Percentiles rank a stretch among this genome's conserved stretches.
These are phyloP conservation scores for Neurospora discreta DNA, from an alignment of 495 filamentous ascomycete species.

Conservation along the genomic window DNA sequence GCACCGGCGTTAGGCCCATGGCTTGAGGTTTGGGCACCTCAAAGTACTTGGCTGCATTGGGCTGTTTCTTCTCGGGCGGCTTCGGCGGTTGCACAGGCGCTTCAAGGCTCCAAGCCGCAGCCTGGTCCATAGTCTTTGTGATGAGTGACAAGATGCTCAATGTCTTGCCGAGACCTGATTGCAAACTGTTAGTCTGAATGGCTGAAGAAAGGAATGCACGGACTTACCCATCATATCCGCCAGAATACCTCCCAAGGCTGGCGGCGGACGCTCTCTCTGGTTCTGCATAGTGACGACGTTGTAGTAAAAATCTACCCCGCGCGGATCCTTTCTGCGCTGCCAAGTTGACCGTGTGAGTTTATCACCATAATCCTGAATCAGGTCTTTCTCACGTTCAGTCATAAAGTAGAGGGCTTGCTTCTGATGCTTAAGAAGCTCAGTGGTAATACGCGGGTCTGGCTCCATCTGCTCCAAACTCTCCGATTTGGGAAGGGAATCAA, in stretches of 20 bases:
- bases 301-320: constrained; percentile 51
- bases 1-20: constrained; percentile 35
- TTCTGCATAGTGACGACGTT: constrained; percentile 75
- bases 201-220: too few relatives aligned
- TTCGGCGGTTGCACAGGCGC: constrained; percentile 26
- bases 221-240: constrained; percentile 81
- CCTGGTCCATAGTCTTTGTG: constrained; percentile 46
- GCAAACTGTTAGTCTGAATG: too few relatives aligned
- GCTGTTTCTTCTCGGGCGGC: constrained; percentile 26
- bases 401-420: constrained; percentile 88
- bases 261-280: constrained; percentile 50
- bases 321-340: constrained; percentile 41
- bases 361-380: constrained; percentile 19
- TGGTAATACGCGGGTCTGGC: constrained; percentile 47
- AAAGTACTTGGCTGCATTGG: constrained; percentile 20
- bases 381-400: constrained; percentile 60
- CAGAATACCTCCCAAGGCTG: constrained; percentile 75
- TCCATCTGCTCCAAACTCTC: constrained; percentile 73
- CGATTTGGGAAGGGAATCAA: constrained; percentile 63
- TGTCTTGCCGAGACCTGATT: constrained; percentile 68
- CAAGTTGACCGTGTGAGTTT: constrained; percentile 62
- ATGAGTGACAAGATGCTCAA: constrained; percentile 76
- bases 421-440: constrained; percentile 72
- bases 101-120: constrained; percentile 44
- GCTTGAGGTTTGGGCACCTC: constrained; percentile 23